A percentile compares a stretch with the other conserved stretches of the same genome.
Conservation (phyloP, 768 basidiomycete genomes). For the Termitomyces sp. region DNA sequence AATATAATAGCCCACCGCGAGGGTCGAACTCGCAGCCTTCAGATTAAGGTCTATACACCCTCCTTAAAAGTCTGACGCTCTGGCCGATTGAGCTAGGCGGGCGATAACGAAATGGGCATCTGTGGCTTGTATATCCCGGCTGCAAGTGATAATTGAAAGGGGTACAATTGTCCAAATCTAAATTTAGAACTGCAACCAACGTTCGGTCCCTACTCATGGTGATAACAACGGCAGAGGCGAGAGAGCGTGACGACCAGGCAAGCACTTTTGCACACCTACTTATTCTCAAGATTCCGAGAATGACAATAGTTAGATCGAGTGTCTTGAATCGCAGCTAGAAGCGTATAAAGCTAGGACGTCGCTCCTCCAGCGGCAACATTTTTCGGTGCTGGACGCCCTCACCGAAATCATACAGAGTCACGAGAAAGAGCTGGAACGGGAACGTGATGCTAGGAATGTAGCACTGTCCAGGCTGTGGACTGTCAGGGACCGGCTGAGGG, state of each 20-base stretch:
- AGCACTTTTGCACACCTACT: not conserved
- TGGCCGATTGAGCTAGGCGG: constrained; percentile 64
- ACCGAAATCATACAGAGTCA: constrained; percentile 6
- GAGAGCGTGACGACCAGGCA: not conserved
- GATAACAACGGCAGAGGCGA: not conserved
- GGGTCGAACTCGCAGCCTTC: constrained; percentile 85
- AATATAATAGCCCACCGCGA: constrained; percentile 47
- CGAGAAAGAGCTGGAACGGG: constrained; percentile 8
- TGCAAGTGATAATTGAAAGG: no score
- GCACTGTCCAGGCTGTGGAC: constrained; percentile 5
- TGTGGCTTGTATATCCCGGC: no score
- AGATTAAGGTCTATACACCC: constrained; percentile 36
- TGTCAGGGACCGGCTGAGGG: constrained; percentile 2
- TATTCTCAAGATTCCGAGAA: not conserved
- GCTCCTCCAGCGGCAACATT: constrained; percentile 14
- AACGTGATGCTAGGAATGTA: not conserved
- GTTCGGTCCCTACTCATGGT: not conserved
- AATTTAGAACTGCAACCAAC: not conserved
- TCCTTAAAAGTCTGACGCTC: constrained; percentile 54
- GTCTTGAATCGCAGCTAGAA: constrained; percentile 21
- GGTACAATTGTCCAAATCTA: not conserved
- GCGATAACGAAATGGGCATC: no score
- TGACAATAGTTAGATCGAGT: constrained; percentile 4
- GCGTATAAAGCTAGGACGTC: constrained; percentile 14
- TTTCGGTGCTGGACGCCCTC: constrained; percentile 14